Evolutionary conservation across 345 rosid species (phyloP).

Genomic region (Corymbia maculata): DNA sequence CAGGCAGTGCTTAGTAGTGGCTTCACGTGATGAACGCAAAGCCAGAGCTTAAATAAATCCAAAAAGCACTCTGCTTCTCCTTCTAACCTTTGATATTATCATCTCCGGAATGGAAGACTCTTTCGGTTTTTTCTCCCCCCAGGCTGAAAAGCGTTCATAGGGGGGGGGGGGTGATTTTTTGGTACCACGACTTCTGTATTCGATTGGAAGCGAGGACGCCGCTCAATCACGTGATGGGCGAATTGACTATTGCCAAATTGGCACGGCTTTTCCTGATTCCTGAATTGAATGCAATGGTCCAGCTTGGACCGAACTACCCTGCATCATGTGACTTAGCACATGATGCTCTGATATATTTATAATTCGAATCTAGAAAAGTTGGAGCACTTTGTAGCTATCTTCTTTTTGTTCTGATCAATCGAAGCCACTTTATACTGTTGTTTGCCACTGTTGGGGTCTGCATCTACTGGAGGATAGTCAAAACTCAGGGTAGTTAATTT

Average conservation of each 20-base stretch:
- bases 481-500: neutral
- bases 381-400: neutral
- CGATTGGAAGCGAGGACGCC: neutral
- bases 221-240: neutral
- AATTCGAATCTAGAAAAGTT: neutral
- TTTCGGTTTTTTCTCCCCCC: neutral
- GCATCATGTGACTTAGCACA: neutral
- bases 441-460: neutral
- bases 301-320: neutral
- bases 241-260: neutral
- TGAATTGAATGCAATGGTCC: neutral
- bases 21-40: neutral
- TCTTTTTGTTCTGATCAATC: neutral
- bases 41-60: neutral
- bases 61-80: neutral
- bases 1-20: neutral
- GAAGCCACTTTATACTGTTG: neutral
- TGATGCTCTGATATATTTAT: neutral
- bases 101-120: neutral
- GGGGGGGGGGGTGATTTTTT: neutral
- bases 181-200: neutral
- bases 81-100: neutral
- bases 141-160: neutral
- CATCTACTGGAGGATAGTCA: neutral
- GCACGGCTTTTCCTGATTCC: neutral